phyloP scores from a whole-genome alignment of 148 eudicot genomes.

The Rhododendron mucronatum region DNA sequence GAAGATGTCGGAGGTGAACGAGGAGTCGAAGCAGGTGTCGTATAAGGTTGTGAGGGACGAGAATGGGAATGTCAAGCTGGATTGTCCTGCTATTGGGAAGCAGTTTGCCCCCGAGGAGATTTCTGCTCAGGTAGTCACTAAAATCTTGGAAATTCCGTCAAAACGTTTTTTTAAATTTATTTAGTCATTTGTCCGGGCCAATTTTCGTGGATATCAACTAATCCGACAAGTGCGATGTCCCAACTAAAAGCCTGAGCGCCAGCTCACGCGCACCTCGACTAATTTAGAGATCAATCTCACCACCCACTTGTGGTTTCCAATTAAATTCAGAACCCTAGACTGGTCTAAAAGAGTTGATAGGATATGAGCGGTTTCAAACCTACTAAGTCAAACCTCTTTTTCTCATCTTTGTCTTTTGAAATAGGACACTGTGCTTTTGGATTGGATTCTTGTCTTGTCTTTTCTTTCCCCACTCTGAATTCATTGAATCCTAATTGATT shows the following conservation, averaged over 20 bases:
- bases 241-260: too few relatives aligned
- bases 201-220: too few relatives aligned
- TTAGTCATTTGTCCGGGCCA: too few relatives aligned
- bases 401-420: background rate
- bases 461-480: background rate
- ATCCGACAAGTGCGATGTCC: too few relatives aligned
- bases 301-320: too few relatives aligned
- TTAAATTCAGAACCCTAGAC: too few relatives aligned
- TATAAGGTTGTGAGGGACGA: conserved; percentile 78
- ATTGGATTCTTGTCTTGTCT: background rate
- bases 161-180: too few relatives aligned
- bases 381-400: too few relatives aligned
- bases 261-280: too few relatives aligned
- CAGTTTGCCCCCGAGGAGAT: conserved; percentile 93
- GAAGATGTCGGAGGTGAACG: conserved; percentile 90
- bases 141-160: background rate
- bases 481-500: background rate
- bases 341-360: too few relatives aligned
- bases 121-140: conserved; percentile 71
- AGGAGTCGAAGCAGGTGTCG: conserved; percentile 88
- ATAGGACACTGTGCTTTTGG: background rate
- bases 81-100: conserved; percentile 94
- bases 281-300: too few relatives aligned
- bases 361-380: too few relatives aligned
- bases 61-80: conserved; percentile 93